These are phyloP conservation scores for Adansonia grandidieri DNA, from an alignment of 441 rosid species.

Conservation along the genomic window DNA sequence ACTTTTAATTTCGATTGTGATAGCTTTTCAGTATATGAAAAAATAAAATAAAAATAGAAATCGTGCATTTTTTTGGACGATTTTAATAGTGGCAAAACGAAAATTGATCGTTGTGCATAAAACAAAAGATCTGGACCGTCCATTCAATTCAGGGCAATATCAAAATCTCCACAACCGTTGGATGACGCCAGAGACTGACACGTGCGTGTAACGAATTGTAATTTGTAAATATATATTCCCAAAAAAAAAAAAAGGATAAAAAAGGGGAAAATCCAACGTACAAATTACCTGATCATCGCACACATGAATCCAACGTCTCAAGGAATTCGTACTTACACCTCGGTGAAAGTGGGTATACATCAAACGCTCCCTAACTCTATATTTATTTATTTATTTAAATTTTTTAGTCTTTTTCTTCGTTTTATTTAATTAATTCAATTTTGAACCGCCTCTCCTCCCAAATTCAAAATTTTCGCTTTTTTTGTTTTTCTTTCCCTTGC, in stretches of 20 bases:
- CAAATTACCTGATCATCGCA: not conserved
- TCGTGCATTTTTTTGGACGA: no score
- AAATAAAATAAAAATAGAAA: no score
- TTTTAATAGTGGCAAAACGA: not conserved
- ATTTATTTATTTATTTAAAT: no score
- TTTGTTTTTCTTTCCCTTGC: not conserved
- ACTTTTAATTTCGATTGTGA: no score
- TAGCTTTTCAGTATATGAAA: no score
- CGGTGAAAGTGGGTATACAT: not conserved
- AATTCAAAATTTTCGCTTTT: not conserved
- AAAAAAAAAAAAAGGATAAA: not conserved
- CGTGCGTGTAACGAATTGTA: no score
- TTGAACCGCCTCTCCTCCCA: slow-evolving; percentile 22
- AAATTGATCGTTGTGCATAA: not conserved
- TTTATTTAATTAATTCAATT: slow-evolving; percentile 13
- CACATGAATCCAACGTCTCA: not conserved
- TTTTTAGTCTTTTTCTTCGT: not conserved
- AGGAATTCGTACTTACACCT: not conserved
- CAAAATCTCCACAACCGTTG: not conserved
- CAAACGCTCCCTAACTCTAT: slow-evolving; percentile 24
- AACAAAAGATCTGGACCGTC: not conserved
- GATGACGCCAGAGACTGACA: not conserved
- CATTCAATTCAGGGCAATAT: not conserved
- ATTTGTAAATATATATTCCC: no score
- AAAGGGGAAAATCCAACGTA: not conserved